phyloP scores from a whole-genome alignment of 805 yeast species.

The Yarrowia sp. region DNA sequence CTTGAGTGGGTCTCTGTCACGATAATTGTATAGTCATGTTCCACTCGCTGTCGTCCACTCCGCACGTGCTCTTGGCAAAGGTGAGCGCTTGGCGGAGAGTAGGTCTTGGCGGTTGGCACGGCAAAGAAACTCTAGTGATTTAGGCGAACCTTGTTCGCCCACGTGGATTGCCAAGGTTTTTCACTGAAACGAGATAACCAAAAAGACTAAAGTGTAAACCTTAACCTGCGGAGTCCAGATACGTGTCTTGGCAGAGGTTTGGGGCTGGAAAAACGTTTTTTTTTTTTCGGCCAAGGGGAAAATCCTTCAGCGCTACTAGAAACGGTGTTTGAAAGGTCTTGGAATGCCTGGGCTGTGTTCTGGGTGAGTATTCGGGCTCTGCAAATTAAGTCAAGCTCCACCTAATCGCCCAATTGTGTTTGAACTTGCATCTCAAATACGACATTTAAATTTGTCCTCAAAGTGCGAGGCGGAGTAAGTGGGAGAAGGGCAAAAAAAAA shows the following conservation, averaged over 20 bases:
- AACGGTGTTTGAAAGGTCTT: background rate
- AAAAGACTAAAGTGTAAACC: background rate
- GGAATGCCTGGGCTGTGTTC: too few species aligned
- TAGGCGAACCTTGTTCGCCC: background rate
- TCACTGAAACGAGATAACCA: constrained; percentile 7
- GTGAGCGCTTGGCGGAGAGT: background rate
- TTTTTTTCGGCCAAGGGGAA: background rate
- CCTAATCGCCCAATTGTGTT: constrained; percentile 4
- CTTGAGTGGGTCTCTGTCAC: too few species aligned
- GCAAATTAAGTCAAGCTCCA: background rate
- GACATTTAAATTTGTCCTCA: background rate
- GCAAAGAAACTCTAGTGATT: background rate
- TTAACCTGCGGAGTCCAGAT: background rate
- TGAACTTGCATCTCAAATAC: constrained; percentile 4
- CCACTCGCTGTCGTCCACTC: background rate
- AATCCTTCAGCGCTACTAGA: background rate
- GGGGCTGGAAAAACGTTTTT: background rate
- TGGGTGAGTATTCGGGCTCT: too few species aligned
- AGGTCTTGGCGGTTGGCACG: constrained; percentile 6
- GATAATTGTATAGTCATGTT: too few species aligned
- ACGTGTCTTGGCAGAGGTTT: constrained; percentile 8
- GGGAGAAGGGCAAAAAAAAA: background rate
- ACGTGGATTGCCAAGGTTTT: constrained; percentile 25
- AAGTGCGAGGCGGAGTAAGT: background rate
- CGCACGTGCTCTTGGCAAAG: constrained; percentile 22